phyloP scores from a whole-genome alignment of 2,329 filamentous ascomycete species.

The Ascochyta viciae-villosae region DNA sequence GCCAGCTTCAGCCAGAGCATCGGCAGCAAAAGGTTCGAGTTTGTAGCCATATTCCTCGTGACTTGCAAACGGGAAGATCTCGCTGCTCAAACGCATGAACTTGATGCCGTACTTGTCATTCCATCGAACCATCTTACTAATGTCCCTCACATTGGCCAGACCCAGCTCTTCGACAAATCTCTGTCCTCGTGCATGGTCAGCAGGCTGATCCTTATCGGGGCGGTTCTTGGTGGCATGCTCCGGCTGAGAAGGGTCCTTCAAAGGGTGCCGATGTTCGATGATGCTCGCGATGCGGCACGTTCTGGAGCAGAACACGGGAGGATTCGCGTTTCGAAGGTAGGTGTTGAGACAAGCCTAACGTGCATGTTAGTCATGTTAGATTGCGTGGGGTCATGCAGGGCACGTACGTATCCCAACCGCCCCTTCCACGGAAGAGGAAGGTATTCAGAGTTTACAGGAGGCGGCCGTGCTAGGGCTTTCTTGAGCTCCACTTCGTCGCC shows the following conservation, averaged over 20 bases:
- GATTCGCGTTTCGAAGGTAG: conserved; percentile 81
- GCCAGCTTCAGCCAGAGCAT: conserved; percentile 77
- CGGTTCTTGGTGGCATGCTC: conserved; percentile 86
- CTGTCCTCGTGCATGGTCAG: conserved; percentile 71
- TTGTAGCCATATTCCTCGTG: conserved; percentile 87
- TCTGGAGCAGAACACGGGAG: conserved; percentile 86
- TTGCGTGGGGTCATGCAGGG: conserved; percentile 19
- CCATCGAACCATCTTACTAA: conserved; percentile 87
- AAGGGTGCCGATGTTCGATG: conserved; percentile 83
- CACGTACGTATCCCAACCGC: conserved; percentile 81
- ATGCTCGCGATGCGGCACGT: conserved; percentile 93
- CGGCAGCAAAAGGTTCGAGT: conserved; percentile 81
- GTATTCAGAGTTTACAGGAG: conserved; percentile 81
- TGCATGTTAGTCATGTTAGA: conserved; percentile 25
- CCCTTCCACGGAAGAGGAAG: conserved; percentile 91
- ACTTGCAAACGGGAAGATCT: conserved; percentile 97
- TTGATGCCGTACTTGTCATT: conserved; percentile 91
- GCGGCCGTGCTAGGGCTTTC: conserved; percentile 67
- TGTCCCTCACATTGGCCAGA: conserved; percentile 81
- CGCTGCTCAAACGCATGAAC: conserved; percentile 89
- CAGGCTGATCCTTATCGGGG: conserved; percentile 74
- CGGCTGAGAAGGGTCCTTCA: conserved; percentile 76
- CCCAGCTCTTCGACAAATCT: conserved; percentile 79
- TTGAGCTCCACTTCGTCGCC: conserved; percentile 65
- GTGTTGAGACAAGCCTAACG: conserved; percentile 85